Percentiles rank a stretch among this genome's conserved stretches.
Conservation (phyloP, 805 yeast species). For the Candida tammaniensis region DNA sequence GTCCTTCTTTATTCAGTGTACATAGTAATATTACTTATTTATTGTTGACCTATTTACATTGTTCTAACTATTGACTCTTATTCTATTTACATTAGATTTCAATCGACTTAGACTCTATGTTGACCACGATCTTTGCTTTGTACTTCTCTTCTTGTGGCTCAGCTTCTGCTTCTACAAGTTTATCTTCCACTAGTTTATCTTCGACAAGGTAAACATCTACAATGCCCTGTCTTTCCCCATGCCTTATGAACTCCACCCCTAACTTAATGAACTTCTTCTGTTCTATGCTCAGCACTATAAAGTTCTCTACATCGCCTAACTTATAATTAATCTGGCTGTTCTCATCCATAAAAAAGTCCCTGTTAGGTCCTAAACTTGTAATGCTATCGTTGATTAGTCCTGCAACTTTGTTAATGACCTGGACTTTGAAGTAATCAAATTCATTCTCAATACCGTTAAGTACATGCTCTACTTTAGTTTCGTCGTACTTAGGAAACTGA, state of each 20-base stretch:
- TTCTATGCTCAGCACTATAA: slow-evolving; percentile 11
- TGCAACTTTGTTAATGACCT: slow-evolving; percentile 25
- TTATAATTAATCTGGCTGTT: slow-evolving; percentile 28
- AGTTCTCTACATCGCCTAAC: slow-evolving; percentile 12
- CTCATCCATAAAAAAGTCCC: slow-evolving; percentile 22
- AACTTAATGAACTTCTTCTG: slow-evolving; percentile 27
- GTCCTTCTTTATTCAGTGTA: too few relatives aligned
- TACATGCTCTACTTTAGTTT: slow-evolving; percentile 26
- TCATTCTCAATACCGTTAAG: slow-evolving; percentile 35
- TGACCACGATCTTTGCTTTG: too few relatives aligned
- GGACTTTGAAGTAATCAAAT: slow-evolving; percentile 31
- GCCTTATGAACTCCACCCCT: slow-evolving; percentile 28
- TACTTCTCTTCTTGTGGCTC: background rate
- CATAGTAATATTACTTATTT: too few relatives aligned
- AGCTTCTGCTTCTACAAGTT: slow-evolving; percentile 6
- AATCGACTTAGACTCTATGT: too few relatives aligned
- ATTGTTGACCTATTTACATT: too few relatives aligned
- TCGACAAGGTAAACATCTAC: slow-evolving; percentile 30
- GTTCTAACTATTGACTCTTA: too few relatives aligned
- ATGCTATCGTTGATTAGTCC: slow-evolving; percentile 26
- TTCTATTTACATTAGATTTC: too few relatives aligned
- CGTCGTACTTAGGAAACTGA: slow-evolving; percentile 25
- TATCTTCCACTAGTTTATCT: slow-evolving; percentile 12
- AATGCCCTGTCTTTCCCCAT: slow-evolving; percentile 29
- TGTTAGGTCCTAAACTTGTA: background rate